These are phyloP conservation scores for Aspergillus costaricaensis DNA, from an alignment of 2,329 filamentous ascomycete species.

Conservation along the genomic window DNA sequence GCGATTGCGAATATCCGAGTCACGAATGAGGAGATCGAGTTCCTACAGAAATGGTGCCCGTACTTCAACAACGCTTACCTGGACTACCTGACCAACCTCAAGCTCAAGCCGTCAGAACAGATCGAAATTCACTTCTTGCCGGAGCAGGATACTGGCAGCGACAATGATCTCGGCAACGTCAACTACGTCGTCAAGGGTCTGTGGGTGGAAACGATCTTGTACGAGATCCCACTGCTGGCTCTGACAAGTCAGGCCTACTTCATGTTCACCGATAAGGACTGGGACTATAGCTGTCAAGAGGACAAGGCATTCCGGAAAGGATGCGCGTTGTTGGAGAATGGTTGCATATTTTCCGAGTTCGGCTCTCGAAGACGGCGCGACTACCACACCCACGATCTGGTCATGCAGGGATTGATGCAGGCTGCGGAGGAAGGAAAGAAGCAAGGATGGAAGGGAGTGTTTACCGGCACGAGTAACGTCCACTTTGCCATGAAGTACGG, in stretches of 20 bases:
- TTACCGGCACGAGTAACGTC: constrained; percentile 92
- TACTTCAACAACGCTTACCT: constrained; percentile 81
- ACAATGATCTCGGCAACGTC: constrained; percentile 71
- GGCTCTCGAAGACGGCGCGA: constrained; percentile 85
- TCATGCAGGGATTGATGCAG: constrained; percentile 80
- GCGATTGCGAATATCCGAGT: constrained; percentile 81
- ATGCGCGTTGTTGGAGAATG: constrained; percentile 71
- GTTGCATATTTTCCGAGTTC: constrained; percentile 91
- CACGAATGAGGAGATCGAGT: constrained; percentile 75
- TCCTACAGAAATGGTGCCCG: constrained; percentile 73
- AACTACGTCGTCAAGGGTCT: constrained; percentile 74
- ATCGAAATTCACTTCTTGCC: constrained; percentile 68
- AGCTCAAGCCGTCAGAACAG: constrained; percentile 77
- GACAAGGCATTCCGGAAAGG: constrained; percentile 84
- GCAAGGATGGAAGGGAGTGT: constrained; percentile 67
- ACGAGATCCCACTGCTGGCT: constrained; percentile 92
- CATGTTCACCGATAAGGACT: constrained; percentile 91
- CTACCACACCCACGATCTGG: constrained; percentile 91
- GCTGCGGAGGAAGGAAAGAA: constrained; percentile 71
- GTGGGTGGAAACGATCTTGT: constrained; percentile 95
- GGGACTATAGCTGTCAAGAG: constrained; percentile 84
- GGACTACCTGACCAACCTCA: constrained; percentile 77
- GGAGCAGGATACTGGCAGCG: constrained; percentile 58
- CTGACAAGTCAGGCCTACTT: constrained; percentile 96
- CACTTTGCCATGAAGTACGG: constrained; percentile 94